A percentile compares a stretch with the other conserved stretches of the same genome.
Evolutionary conservation across 305 asterid genomes (phyloP).

Genomic region (Solanum chacoense): DNA sequence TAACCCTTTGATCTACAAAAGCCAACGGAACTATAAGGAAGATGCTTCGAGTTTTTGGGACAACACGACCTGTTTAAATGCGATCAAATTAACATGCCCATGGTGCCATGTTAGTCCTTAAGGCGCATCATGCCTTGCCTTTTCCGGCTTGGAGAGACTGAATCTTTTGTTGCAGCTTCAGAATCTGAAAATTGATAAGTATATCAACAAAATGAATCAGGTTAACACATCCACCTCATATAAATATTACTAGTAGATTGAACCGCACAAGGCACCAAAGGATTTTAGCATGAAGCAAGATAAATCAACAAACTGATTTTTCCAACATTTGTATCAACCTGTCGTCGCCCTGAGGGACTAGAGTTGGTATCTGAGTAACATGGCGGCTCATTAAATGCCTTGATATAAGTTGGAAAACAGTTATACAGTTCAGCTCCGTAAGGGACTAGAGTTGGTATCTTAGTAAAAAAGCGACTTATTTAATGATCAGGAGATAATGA

Average conservation of each 20-base stretch:
- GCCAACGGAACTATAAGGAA: not conserved
- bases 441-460: not conserved
- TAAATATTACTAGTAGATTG: not conserved
- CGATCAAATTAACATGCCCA: not conserved
- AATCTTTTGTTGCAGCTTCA: slow-evolving; percentile 71
- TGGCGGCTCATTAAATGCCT: not conserved
- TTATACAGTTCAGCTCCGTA: not conserved
- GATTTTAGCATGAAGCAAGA: not conserved
- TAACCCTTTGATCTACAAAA: not conserved
- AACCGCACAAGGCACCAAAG: not conserved
- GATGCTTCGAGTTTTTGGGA: not conserved
- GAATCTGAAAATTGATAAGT: slow-evolving; percentile 32
- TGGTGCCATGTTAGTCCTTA: not conserved
- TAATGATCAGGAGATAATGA: not conserved
- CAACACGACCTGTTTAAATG: not conserved
- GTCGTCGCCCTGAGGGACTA: not conserved
- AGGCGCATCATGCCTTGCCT: slow-evolving; percentile 43
- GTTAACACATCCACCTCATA: not conserved
- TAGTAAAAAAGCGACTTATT: not conserved
- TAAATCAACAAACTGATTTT: not conserved
- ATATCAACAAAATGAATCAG: no score
- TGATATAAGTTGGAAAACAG: not conserved
- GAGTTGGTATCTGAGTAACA: not conserved
- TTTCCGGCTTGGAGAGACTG: slow-evolving; percentile 80
- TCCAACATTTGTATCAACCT: not conserved